Evolutionary conservation across 2,329 filamentous ascomycete genomes (phyloP), one percentile per base, ranked within the genome.

Genomic region (Teratosphaeria zuluensis): DNA sequence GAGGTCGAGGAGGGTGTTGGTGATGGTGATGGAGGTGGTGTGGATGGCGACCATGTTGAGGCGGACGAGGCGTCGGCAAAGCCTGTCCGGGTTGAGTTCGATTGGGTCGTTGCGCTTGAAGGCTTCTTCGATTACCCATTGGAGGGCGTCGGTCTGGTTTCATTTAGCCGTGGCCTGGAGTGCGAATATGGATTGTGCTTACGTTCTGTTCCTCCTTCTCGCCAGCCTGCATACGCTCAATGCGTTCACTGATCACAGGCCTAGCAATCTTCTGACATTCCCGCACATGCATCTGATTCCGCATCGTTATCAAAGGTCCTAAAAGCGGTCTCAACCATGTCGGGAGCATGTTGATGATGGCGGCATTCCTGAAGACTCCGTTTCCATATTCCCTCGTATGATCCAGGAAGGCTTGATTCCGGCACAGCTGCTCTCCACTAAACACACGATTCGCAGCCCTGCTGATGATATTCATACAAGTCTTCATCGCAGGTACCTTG

Each of bases 31-130:
- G 6, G 78, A 75, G 0, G 82, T 83, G 1, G 82, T 84, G 68
- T 84, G 81, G 30, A 84, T 82, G 19, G 81, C 78, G 2, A 81
- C 82, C 60, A 84, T 84, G 65, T 84, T 79, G 51, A 85, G 72
- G 0, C 81, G 79, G 38, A 85, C 70, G 4, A 84, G 68, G 14
- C 79, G 74, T 61, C 79, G 76, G 1, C 80, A 78, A 16, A 85
- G 76, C 51, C 75, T 74, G 2, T 72, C 65, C 0, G 81, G 75
- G 28, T 78, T 70, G 24, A 81, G 73, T 58, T 84, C 80, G 14
- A 71, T 66, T 5, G 24, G 48, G 14, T 55, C 30, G 48, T 42
- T 16, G 69, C 42, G 42, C 42, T 48, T 48, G 42, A 48, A 48
- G n/a, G 42, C 32, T 55, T 55, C 32, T 30, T 67, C 5, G 72